Conservation (phyloP, 2,329 filamentous ascomycete species). For the Fusarium lyarnte region DNA sequence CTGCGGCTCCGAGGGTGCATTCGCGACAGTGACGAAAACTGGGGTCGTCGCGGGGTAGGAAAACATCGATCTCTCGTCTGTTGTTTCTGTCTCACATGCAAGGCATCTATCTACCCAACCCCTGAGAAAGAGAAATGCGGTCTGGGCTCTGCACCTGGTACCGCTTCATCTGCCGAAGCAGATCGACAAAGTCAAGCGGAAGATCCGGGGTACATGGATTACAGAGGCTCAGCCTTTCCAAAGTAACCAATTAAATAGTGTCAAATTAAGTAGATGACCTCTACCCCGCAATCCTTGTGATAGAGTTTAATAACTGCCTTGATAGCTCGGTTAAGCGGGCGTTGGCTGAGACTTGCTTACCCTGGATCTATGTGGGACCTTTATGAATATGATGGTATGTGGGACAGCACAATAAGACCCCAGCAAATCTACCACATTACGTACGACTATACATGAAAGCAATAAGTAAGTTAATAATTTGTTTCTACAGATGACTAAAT, state of each 20-base stretch:
- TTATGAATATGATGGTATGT: background rate
- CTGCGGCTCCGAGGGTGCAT: background rate
- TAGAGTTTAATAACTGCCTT: background rate
- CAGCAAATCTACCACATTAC: background rate
- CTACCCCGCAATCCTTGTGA: background rate
- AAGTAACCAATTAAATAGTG: background rate
- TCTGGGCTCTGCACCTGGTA: background rate
- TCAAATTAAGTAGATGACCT: background rate
- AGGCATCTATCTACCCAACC: background rate
- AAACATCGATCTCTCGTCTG: no score
- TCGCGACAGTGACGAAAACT: background rate
- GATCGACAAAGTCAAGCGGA: background rate
- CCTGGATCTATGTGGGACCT: background rate
- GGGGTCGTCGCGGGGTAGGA: background rate
- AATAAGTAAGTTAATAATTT: no score
- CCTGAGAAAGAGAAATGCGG: background rate
- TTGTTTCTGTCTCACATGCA: background rate
- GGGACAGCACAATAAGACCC: fast-evolving
- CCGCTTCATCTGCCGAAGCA: background rate
- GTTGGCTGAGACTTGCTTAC: fast-evolving
- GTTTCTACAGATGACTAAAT: no score
- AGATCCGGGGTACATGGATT: background rate
- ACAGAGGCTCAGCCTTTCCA: background rate
- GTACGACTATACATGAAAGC: no score
- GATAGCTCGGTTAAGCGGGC: background rate